Evolutionary conservation across 305 asterid genomes (phyloP).

Genomic region (Nicotiana rustica): DNA sequence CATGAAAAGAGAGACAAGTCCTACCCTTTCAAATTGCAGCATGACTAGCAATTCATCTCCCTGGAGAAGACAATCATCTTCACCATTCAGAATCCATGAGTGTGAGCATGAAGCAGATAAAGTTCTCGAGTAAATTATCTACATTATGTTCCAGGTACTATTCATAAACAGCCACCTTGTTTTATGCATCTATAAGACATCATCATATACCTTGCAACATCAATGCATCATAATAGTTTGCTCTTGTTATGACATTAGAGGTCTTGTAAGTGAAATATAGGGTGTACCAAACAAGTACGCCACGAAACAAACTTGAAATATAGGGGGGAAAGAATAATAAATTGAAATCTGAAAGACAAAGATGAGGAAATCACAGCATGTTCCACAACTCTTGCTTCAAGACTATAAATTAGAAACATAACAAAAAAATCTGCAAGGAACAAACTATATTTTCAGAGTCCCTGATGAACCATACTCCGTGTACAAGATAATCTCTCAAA

Average conservation of each 20-base stretch:
- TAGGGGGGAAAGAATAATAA: background rate
- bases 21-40: background rate
- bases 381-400: constrained; percentile 29
- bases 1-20: background rate
- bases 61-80: background rate
- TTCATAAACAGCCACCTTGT: background rate
- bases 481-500: background rate
- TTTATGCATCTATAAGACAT: background rate
- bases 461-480: background rate
- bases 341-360: background rate
- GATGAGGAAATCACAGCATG: background rate
- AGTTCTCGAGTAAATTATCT: background rate
- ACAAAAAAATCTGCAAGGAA: constrained; percentile 8
- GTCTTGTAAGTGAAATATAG: no score
- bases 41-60: background rate
- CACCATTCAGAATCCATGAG: background rate
- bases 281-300: background rate
- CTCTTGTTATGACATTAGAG: background rate
- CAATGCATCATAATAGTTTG: background rate
- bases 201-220: background rate
- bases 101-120: background rate
- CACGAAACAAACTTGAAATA: background rate
- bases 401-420: constrained; percentile 2
- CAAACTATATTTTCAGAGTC: constrained; percentile 4
- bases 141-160: background rate